Evolutionary conservation across 2,329 filamentous ascomycete species (phyloP).

Genomic region (Thelonectria rubi): DNA sequence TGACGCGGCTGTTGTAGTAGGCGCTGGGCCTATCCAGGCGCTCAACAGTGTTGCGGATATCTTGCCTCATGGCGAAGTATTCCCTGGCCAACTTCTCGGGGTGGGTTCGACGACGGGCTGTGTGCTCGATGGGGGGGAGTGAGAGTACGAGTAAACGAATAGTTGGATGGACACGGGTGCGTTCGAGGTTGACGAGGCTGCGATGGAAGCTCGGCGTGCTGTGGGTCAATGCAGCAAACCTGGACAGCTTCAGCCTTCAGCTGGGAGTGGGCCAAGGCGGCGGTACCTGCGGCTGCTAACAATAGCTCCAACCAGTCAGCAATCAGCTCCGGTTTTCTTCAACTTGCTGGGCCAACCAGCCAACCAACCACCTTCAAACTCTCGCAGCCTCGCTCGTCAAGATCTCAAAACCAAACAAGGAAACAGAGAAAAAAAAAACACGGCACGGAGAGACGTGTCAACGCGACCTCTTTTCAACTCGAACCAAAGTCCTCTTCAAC

Average conservation of each 20-base stretch:
- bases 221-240: conserved; percentile 16
- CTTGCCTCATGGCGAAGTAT: conserved; percentile 54
- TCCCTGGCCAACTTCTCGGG: background rate
- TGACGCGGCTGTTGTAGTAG: conserved; percentile 85
- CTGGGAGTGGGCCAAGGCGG: background rate
- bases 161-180: background rate
- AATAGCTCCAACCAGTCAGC: too few species aligned
- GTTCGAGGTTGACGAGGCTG: conserved; percentile 16
- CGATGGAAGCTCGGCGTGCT: conserved; percentile 19
- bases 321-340: conserved; percentile 6
- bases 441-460: background rate
- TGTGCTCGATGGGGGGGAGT: background rate
- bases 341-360: conserved; percentile 21
- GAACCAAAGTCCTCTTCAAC: background rate
- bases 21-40: conserved; percentile 93
- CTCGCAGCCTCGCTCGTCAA: conserved; percentile 18
- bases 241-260: background rate
- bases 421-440: conserved; percentile 20
- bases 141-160: background rate
- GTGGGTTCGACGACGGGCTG: background rate
- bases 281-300: conserved; percentile 14
- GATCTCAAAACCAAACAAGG: too few species aligned
- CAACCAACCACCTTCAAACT: conserved; percentile 22
- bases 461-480: background rate
- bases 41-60: conserved; percentile 78